Conservation (phyloP, 257 asterid species). For the Petunia secreta region DNA sequence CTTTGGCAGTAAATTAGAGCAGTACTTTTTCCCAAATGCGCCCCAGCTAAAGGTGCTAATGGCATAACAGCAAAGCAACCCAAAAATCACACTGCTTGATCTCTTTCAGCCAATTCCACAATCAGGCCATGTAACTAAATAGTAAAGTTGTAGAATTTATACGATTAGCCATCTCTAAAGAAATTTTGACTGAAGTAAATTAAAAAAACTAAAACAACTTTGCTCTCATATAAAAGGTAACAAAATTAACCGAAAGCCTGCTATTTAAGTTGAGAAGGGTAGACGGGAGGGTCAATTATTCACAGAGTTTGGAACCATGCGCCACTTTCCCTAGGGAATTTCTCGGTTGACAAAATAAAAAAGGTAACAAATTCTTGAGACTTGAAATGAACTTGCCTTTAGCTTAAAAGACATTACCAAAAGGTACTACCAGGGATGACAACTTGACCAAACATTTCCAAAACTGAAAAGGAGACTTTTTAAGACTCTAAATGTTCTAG, state of each 20-base stretch:
- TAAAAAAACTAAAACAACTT: not conserved
- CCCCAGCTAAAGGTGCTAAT: slow-evolving; percentile 1
- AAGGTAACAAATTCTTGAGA: not conserved
- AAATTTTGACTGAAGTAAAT: not conserved
- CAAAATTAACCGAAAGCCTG: not conserved
- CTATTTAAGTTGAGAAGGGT: no score
- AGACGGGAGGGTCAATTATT: no score
- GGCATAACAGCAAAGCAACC: not conserved
- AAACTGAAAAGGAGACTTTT: not conserved
- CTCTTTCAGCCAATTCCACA: slow-evolving; percentile 6
- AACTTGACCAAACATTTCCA: not conserved
- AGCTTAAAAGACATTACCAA: not conserved
- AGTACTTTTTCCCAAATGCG: not conserved
- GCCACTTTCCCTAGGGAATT: no score
- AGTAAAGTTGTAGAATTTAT: not conserved
- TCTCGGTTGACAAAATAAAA: not conserved
- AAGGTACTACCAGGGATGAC: not conserved
- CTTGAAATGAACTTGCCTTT: not conserved
- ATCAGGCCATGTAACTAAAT: not conserved
- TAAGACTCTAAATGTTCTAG: not conserved
- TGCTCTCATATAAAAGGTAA: not conserved
- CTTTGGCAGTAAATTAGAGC: not conserved
- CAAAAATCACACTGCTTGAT: slow-evolving; percentile 4
- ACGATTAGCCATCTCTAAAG: not conserved
- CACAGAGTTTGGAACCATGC: no score